phyloP scores from a whole-genome alignment of 352 stramenopile genomes.

The Phytophthora hibernalis region DNA sequence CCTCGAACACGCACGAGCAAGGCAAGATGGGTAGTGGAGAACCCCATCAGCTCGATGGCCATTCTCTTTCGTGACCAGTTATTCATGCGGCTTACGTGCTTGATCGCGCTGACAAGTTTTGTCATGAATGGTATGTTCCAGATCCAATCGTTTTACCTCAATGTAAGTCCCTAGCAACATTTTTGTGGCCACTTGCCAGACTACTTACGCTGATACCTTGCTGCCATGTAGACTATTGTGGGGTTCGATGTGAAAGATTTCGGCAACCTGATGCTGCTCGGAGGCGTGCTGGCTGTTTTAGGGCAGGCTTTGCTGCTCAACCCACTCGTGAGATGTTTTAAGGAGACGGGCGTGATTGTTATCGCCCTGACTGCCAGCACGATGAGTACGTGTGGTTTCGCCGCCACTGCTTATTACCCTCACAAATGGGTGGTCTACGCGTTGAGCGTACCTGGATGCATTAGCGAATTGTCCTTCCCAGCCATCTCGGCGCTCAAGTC shows the following conservation, averaged over 20 bases:
- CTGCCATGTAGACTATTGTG: slow-evolving; percentile 51
- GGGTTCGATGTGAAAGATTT: slow-evolving; percentile 77
- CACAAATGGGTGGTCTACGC: slow-evolving; percentile 69
- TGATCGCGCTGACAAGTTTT: slow-evolving; percentile 78
- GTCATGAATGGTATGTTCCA: slow-evolving; percentile 64
- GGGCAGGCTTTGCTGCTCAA: slow-evolving; percentile 71
- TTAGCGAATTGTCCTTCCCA: slow-evolving; percentile 75
- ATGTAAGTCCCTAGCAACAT: slow-evolving; percentile 37
- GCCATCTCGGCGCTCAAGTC: slow-evolving; percentile 50
- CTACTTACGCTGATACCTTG: slow-evolving; percentile 5
- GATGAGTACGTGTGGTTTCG: slow-evolving; percentile 48
- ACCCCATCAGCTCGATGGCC: slow-evolving; percentile 66
- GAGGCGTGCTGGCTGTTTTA: slow-evolving; percentile 61
- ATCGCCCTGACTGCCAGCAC: slow-evolving; percentile 56
- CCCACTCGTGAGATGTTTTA: slow-evolving; percentile 58
- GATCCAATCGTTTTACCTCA: slow-evolving; percentile 79
- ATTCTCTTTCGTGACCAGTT: slow-evolving; percentile 73
- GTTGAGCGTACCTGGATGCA: slow-evolving; percentile 44
- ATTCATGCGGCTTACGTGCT: slow-evolving; percentile 65
- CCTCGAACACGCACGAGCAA: slow-evolving; percentile 41
- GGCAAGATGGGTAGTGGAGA: slow-evolving; percentile 44
- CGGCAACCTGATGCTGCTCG: slow-evolving; percentile 63
- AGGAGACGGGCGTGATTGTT: slow-evolving; percentile 75
- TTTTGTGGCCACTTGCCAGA: not conserved
- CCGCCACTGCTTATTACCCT: slow-evolving; percentile 56